These are phyloP conservation scores for Clavispora vitiphila DNA, from an alignment of 805 yeast species.

Conservation along the genomic window DNA sequence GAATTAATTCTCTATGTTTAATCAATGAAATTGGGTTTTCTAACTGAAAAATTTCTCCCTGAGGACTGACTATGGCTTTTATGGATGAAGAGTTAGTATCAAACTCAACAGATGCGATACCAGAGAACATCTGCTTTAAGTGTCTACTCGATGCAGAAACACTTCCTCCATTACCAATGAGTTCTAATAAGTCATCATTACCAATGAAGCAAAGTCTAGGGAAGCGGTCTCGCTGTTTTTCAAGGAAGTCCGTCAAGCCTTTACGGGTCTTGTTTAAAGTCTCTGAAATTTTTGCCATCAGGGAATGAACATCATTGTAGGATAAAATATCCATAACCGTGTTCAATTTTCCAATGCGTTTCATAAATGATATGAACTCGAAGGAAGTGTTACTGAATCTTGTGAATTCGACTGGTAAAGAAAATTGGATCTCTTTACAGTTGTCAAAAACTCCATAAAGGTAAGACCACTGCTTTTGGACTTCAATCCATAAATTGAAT, in stretches of 20 bases:
- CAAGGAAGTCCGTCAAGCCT: conserved; percentile 73
- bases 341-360: conserved; percentile 43
- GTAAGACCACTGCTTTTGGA: conserved; percentile 86
- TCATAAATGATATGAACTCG: conserved; percentile 53
- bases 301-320: conserved; percentile 43
- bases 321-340: conserved; percentile 51
- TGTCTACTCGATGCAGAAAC: conserved; percentile 48
- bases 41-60: conserved; percentile 55
- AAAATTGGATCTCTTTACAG: conserved; percentile 48
- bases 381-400: conserved; percentile 59
- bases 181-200: conserved; percentile 81
- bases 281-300: conserved; percentile 48
- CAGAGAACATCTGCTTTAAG: conserved; percentile 67
- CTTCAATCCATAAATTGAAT: conserved; percentile 72
- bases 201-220: conserved; percentile 87
- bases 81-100: conserved; percentile 33
- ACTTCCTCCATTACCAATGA: conserved; percentile 63
- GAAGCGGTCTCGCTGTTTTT: conserved; percentile 68
- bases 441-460: conserved; percentile 71
- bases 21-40: conserved; percentile 38
- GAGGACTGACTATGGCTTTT: conserved; percentile 51
- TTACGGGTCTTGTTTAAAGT: conserved; percentile 54
- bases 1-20: conserved; percentile 42
- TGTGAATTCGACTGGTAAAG: conserved; percentile 65
- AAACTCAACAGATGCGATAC: conserved; percentile 42